Base-by-base conservation (phyloP, 495 filamentous ascomycete genomes). In the Hypoxylon trugodes region DNA sequence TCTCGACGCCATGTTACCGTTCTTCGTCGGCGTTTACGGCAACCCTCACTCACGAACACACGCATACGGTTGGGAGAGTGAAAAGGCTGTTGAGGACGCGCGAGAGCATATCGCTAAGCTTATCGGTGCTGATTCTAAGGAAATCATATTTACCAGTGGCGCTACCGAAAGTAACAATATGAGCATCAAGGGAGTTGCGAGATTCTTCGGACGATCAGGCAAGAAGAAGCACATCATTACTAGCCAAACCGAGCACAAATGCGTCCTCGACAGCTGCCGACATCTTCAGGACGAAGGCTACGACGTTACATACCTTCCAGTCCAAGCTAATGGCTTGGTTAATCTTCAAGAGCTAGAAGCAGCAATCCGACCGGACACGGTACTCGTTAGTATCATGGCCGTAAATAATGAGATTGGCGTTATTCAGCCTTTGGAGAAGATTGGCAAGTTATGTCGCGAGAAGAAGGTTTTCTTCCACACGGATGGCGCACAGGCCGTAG, bases 321-420 rank as follows among this genome's bases (percentile, higher is more conserved):
- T 98, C 13, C 83, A 92, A 76, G 81, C 65, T 71, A 96, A 89
- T 58, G 95, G 95, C 26, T 77, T 98, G 64, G 82, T 98, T 61
- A 84, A 90, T 49, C 82, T 98, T 80, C 81, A 91, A 53, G 85
- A 94, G 69, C 83, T 98, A n/a, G 90, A 96, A 77, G 88, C 86
- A 6, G 91, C 94, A 10, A 93, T 98, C 59, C 86, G 92, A 42
- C 93, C 93, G 1, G 93, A 97, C 25, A 98, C 95, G 25, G 86
- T 83, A 43, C 79, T 98, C 15, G 93, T 98, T 69, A 96, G 91
- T 75, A 91, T 98, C 73, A 98, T 98, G 95, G 88, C 96, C 0
- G 96, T 98, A 33, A 98, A 98, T 82, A 98, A 98, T 74, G 95
- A 98, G 77, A 98, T 98, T 67, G 95, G 95, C 69, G 95, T 98